phyloP scores from a whole-genome alignment of 1,139 yeast species.

The Blastobotrys persicus region DNA sequence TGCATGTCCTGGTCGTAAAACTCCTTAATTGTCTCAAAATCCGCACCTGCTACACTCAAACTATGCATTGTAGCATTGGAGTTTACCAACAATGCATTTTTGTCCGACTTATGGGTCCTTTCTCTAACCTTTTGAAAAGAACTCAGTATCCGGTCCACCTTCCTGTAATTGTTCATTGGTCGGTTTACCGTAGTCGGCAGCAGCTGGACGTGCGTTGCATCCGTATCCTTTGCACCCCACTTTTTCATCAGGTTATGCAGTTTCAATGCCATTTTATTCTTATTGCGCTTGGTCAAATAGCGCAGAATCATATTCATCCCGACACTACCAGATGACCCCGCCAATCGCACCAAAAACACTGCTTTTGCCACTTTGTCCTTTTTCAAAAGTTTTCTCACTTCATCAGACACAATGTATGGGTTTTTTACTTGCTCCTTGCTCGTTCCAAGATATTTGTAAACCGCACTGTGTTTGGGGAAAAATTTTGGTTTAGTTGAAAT shows the following conservation, averaged over 20 bases:
- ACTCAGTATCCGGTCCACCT: conserved; percentile 15
- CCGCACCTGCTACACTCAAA: conserved; percentile 12
- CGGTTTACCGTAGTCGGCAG: conserved; percentile 1
- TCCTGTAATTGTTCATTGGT: background rate
- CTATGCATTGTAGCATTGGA: conserved; percentile 20
- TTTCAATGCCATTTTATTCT: conserved; percentile 14
- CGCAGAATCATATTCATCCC: conserved; percentile 26
- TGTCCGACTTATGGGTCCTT: conserved; percentile 9
- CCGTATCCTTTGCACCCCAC: conserved; percentile 24
- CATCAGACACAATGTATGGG: conserved; percentile 23
- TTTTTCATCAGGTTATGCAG: conserved; percentile 18
- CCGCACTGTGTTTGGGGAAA: conserved; percentile 22
- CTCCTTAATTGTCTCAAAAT: conserved; percentile 16
- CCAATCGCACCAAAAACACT: conserved; percentile 22
- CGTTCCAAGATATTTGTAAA: conserved; percentile 24
- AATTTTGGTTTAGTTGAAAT: conserved; percentile 22
- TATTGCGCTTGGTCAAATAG: conserved; percentile 13
- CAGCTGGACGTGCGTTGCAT: conserved; percentile 3
- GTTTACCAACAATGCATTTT: conserved; percentile 13
- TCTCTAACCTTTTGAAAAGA: conserved; percentile 13
- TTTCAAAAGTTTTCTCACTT: conserved; percentile 21
- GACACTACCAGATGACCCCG: conserved; percentile 24
- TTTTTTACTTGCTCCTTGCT: conserved; percentile 20
- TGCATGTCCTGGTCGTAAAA: conserved; percentile 16
- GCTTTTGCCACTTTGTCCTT: conserved; percentile 22